Percentiles rank a stretch among this genome's conserved stretches.
These are phyloP conservation scores for Spathaspora arborariae DNA, from an alignment of 805 yeast species.

Conservation along the genomic window DNA sequence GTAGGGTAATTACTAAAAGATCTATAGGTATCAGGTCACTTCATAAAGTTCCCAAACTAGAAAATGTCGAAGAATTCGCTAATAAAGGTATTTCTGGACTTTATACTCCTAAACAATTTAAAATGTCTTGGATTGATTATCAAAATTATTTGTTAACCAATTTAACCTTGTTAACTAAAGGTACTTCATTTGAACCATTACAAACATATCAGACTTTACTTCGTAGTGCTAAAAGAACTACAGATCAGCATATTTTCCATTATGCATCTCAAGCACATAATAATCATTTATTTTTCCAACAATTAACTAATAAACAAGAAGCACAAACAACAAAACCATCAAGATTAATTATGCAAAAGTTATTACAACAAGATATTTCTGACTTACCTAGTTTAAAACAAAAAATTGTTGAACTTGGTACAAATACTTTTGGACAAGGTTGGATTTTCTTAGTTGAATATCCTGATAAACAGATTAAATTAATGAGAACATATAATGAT, in stretches of 20 bases:
- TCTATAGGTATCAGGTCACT: conserved; percentile 25
- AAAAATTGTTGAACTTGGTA: conserved; percentile 48
- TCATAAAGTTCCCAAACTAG: conserved; percentile 63
- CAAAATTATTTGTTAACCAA: conserved; percentile 64
- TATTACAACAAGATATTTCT: conserved; percentile 29
- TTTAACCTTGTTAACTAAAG: conserved; percentile 62
- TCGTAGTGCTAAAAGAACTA: conserved; percentile 63
- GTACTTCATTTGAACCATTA: conserved; percentile 76
- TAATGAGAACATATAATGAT: conserved; percentile 60
- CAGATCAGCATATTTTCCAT: conserved; percentile 71
- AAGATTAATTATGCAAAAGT: conserved; percentile 34
- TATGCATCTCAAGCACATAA: conserved; percentile 88
- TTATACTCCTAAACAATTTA: conserved; percentile 61
- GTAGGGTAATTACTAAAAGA: not conserved
- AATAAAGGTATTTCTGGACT: conserved; percentile 59
- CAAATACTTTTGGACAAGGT: conserved; percentile 60
- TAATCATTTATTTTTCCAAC: conserved; percentile 84
- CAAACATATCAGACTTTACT: conserved; percentile 67
- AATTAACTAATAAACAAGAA: conserved; percentile 36
- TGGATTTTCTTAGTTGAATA: conserved; percentile 73
- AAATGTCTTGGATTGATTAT: conserved; percentile 76
- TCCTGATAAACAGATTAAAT: conserved; percentile 52
- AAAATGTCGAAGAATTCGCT: conserved; percentile 34
- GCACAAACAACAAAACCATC: conserved; percentile 35
- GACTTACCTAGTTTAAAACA: conserved; percentile 49